Evolutionary conservation across 2,329 filamentous ascomycete species (phyloP), one percentile per base, ranked within the genome.

Genomic region (Ilyonectria robusta): DNA sequence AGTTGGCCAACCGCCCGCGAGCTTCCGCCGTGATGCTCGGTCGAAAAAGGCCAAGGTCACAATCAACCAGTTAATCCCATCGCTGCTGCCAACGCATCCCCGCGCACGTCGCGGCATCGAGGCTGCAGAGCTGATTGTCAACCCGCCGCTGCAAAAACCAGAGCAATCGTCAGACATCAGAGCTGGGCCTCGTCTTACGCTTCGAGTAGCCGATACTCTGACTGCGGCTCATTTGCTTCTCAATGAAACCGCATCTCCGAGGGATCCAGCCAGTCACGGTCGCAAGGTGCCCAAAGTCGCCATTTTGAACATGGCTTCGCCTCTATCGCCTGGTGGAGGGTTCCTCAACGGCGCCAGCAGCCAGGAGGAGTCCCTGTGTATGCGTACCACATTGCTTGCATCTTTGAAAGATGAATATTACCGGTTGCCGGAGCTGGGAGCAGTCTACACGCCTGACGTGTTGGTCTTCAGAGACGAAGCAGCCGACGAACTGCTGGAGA

Each of bases 251-350:
- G 47, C 56, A 0, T 9, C 61, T 1, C 31, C 59, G 1, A 64
- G 60, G 2, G 44, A 46, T n/a, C 11, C 9, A 10, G 48, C 10
- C 19, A 2, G 5, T 44, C 9, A 65, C 47, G 13, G 2, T 26
- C 13, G 60, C 7, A 66, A 60, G 2, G 50, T 48, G 13, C 62
- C 73, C 9, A 79, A 84, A 42, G 82, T 88, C 1, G 87, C 84
- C 4, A 81, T 92, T 26, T 81, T 92, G 3, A 91, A 90, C 76
- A 91, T 91, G 88, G 89, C 88, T 0, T 91, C 89, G 0, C 87
- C 88, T 0, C 82, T 90, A 0, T 84, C 84, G 0, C 87, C 89
- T 0, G 90, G 90, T 13, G 89, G 89, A 8, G 90, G 89, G 0
- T 85, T 91, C 33, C 77, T 91, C 0, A 84, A 84, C 15, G 90